Evolutionary conservation across 2,329 filamentous ascomycete species (phyloP).

Genomic region (Beauveria australis): DNA sequence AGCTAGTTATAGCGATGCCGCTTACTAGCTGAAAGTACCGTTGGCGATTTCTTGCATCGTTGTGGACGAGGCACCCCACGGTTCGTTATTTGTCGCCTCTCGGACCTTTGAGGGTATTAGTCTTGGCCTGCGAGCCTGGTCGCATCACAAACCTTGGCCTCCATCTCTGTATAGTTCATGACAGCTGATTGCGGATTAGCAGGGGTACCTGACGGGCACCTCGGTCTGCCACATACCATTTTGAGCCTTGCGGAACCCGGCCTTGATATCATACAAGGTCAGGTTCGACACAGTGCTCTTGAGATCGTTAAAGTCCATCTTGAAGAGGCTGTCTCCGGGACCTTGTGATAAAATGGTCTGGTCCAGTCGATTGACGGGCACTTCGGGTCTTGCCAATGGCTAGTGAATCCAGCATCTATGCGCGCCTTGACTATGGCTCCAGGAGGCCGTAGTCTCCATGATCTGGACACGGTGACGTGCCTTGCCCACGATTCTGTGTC

Average conservation of each 20-base stretch:
- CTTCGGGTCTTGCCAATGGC: constrained; percentile 1
- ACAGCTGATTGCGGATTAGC: constrained; percentile 55
- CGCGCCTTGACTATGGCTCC: not conserved
- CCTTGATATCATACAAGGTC: constrained; percentile 91
- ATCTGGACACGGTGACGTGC: constrained; percentile 11
- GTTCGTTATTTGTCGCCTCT: constrained; percentile 98
- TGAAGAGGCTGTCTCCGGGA: constrained; percentile 16
- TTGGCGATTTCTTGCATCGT: constrained; percentile 98
- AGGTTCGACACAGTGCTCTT: constrained; percentile 86
- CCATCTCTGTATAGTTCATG: constrained; percentile 98
- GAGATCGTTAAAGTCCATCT: constrained; percentile 79
- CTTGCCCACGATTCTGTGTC: not conserved
- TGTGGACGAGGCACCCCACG: constrained; percentile 80
- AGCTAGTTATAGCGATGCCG: constrained; percentile 12
- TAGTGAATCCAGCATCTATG: not conserved
- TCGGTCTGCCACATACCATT: constrained; percentile 62
- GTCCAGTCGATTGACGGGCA: not conserved
- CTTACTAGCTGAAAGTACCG: constrained; percentile 96
- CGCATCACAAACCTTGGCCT: constrained; percentile 47
- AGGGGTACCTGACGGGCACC: constrained; percentile 9
- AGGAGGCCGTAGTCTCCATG: constrained; percentile 8
- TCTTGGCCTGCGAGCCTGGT: constrained; percentile 4
- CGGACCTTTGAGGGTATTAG: constrained; percentile 54
- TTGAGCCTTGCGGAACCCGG: constrained; percentile 87
- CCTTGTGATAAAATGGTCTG: not conserved